Base-by-base conservation (phyloP, 2,329 filamentous ascomycete species). In the Aureobasidium uvarum region DNA sequence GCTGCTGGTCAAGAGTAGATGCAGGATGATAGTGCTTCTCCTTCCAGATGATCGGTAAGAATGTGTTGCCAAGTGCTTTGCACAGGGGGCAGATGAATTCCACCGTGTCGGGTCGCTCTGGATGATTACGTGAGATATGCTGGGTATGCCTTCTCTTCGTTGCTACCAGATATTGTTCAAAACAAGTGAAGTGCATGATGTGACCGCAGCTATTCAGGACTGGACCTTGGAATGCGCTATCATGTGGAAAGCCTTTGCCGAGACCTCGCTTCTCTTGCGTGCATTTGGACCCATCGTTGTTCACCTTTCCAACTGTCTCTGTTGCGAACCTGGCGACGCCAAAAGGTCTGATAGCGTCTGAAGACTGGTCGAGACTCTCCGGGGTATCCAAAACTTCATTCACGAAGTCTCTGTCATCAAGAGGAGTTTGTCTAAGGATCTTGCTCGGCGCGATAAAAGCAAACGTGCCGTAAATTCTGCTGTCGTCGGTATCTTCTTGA, bases 171-270 rank as follows among this genome's bases (percentile, higher is more conserved):
- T 98, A 99, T 46, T 90, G 86, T 72, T 97, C 92, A 74, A 99
- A 99, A 78, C 95, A 99, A 70, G 86, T 87, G 75, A 91, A 98
- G 76, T 99, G 95, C 95, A 99, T 99, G 73, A 99, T 96, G 76
- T 99, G 95, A 2, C 95, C 95, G 76, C 95, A 99, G 11, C 94
- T 92, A 41, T 90, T 91, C 13, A 93, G 91, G 1, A 98, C 89
- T 0, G 94, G 90, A 0, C 93, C 95, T 20, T 85, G 81, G 33
- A 84, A 82, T 39, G 86, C 86, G 31, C 70, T 66, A 11, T 84
- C 81, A 7, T 87, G 82, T 2, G 91, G 89, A 73, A 96, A 99
- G 0, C 95, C 95, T 76, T 93, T 96, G 38, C 94, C 93, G 55
- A 99, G 85, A 6, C 88, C 88, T 77, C 96, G 90, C 56, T 90